Evolutionary conservation across 805 yeast genomes (phyloP), one percentile per base, ranked within the genome.

Genomic region (Yarrowia keelungensis): DNA sequence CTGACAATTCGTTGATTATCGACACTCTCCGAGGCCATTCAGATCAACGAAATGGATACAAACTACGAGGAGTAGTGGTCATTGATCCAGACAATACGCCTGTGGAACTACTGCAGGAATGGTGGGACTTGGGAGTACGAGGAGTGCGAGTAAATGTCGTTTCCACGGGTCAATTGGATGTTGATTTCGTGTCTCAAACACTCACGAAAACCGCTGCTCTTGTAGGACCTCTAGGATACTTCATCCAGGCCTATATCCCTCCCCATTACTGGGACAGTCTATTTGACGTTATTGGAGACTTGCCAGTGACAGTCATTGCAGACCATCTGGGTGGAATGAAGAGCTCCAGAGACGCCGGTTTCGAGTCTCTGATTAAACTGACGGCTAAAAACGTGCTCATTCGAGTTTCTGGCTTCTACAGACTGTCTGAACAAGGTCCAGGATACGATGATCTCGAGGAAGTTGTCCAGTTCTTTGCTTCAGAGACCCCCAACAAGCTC

Each of bases 71-170:
- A 36, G 67, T 62, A 26, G 67, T 62, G 39, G 67, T 62, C 8
- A 62, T 62, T 15, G 67, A 62, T 8, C 51, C 65, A 4, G 56
- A 38, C 9, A 47, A 38, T 4, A 62, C 56, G 4, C 15, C 54
- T 1, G 36, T 38, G 22, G 56, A 62, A 15, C 26, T 19, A 10
- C 39, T 62, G 19, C 67, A 62, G 38, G 56, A 62, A 5, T 62
- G 67, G 67, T 62, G 56, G 56, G 47, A 47, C 2, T 26, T 62
- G 46, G 67, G 67, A 1, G 38, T 62, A 8, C 8, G 67, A 22
- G 67, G 67, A 14, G 56, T 62, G n/a, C 47, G 67, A 38, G 56
- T 62, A 39, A 62, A 62, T 39, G 67, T 62, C 14, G 67, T 62
- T 36, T 62, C 67, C 12, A 47, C 67, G 4, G 67, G 67, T 11